phyloP scores from a whole-genome alignment of 345 rosid genomes.

The rapeseed (Brassica napus) region Da-Ae NC_063452.1:3168501-3169000 shows the following conservation, averaged over 20 bases:
- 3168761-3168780: neutral
- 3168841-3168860: neutral
- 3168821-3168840: neutral
- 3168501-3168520: constrained; percentile 1
- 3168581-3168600: neutral
- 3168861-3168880: neutral
- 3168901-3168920: neutral
- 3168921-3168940: neutral
- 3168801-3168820: neutral
- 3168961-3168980: neutral
- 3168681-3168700: neutral
- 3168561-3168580: neutral
- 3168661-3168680: neutral
- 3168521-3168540: constrained; percentile 29
- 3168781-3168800: neutral
- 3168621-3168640: neutral
- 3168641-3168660: neutral
- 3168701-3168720: neutral
- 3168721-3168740: neutral
- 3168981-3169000: neutral
- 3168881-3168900: neutral
- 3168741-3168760: neutral
- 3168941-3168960: neutral
- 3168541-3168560: constrained; percentile 8
- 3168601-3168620: neutral